These are phyloP conservation scores for Podospora sp. DNA, from an alignment of 495 filamentous ascomycete genomes.

Conservation along the genomic window DNA sequence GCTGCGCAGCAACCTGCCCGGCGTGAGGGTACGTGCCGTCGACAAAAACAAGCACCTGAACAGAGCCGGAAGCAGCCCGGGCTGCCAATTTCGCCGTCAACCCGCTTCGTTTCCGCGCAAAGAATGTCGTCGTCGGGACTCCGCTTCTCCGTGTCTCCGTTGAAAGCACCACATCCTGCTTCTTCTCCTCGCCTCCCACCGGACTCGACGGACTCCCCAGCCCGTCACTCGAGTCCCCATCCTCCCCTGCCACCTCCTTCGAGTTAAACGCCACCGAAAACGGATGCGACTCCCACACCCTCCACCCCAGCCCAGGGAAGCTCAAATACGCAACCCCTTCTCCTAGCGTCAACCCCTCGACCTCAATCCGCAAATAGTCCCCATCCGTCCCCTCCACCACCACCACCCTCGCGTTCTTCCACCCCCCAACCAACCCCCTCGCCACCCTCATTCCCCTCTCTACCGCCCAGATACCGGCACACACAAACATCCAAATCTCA, in stretches of 20 bases:
- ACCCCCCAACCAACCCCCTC: conserved; percentile 33
- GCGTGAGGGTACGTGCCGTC: conserved; percentile 27
- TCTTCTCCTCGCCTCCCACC: not conserved
- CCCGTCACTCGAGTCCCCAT: not conserved
- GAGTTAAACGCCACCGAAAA: conserved; percentile 40
- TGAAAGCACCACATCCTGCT: not conserved
- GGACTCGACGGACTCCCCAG: conserved; percentile 3
- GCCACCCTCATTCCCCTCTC: conserved; percentile 39
- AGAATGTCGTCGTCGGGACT: conserved; percentile 8
- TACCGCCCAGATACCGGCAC: conserved; percentile 44
- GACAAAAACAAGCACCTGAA: conserved; percentile 17
- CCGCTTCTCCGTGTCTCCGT: not conserved
- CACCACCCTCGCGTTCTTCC: conserved; percentile 35
- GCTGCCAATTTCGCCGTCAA: conserved; percentile 4
- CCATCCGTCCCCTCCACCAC: conserved; percentile 30
- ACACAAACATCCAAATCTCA: conserved; percentile 44
- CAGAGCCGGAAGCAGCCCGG: not conserved
- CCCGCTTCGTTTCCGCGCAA: conserved; percentile 19
- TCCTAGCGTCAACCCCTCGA: conserved; percentile 27
- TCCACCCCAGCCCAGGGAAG: conserved; percentile 43
- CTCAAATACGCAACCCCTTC: conserved; percentile 43
- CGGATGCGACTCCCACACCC: conserved; percentile 50
- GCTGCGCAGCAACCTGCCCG: conserved; percentile 14
- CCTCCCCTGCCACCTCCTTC: not conserved
- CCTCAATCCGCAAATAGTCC: conserved; percentile 39